phyloP scores from a whole-genome alignment of 352 stramenopile species.

The Thalassiosira hispida region DNA sequence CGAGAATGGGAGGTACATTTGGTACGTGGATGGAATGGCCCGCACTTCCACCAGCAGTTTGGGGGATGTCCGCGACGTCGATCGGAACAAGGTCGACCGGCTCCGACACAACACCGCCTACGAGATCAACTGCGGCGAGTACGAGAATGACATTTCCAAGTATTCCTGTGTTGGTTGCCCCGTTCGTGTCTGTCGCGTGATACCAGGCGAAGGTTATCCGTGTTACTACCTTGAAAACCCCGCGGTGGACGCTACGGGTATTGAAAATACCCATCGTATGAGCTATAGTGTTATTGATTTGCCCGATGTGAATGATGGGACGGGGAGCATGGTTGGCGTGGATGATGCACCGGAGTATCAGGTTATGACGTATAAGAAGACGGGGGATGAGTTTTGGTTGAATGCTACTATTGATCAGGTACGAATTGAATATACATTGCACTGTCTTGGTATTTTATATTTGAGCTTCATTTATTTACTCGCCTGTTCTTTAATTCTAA shows the following conservation, averaged over 20 bases:
- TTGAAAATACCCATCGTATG: conserved; percentile 5
- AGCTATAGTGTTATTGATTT: conserved; percentile 12
- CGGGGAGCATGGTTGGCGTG: conserved; percentile 4
- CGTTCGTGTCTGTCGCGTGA: not conserved
- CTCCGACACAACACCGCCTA: not conserved
- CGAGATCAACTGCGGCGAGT: not conserved
- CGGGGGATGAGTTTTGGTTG: conserved; percentile 16
- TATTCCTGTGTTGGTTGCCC: conserved; percentile 22
- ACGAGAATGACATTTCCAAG: conserved; percentile 20
- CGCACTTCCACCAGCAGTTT: conserved; percentile 4
- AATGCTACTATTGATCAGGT: conserved; percentile 4
- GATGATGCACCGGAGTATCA: conserved; percentile 12
- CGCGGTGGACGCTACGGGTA: not conserved
- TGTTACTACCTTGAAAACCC: conserved; percentile 13
- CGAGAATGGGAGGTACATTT: conserved; percentile 11
- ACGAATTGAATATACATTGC: too few relatives aligned
- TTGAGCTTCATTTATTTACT: too few relatives aligned
- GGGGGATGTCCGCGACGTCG: not conserved
- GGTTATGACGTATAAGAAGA: conserved; percentile 2
- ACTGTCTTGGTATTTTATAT: too few relatives aligned
- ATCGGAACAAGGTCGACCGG: not conserved
- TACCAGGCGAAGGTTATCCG: not conserved
- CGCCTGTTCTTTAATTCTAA: too few relatives aligned
- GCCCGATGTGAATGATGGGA: conserved; percentile 1
- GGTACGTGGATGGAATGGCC: conserved; percentile 23